phyloP scores from a whole-genome alignment of 1,284 basidiomycete genomes.

The Phaffia rhodozyma region DNA sequence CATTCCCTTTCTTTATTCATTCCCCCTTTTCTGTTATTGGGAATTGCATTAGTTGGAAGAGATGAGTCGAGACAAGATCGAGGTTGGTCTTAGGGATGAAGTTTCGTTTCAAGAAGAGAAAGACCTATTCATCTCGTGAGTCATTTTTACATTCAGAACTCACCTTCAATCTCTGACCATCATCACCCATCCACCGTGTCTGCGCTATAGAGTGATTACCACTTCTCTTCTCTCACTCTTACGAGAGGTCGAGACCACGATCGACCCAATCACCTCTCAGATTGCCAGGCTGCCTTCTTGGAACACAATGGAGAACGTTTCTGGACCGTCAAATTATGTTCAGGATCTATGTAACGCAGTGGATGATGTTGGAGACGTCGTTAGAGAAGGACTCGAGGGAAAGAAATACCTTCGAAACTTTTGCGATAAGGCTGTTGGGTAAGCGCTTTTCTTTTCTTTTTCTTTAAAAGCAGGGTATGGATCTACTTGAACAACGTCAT shows the following conservation, averaged over 20 bases:
- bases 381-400: conserved; percentile 68
- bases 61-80: conserved; percentile 71
- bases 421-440: conserved; percentile 84
- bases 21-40: no score
- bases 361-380: conserved; percentile 50
- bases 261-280: conserved; percentile 59
- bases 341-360: conserved; percentile 55
- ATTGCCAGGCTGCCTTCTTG: conserved; percentile 62
- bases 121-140: conserved; percentile 74
- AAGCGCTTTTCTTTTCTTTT: conserved; percentile 20
- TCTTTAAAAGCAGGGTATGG: background rate
- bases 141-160: background rate
- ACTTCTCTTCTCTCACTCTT: conserved; percentile 63
- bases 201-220: conserved; percentile 54
- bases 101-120: conserved; percentile 74
- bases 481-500: background rate
- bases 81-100: conserved; percentile 58
- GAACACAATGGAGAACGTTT: conserved; percentile 65
- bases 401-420: conserved; percentile 87
- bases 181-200: background rate
- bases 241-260: conserved; percentile 65
- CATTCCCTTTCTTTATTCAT: no score
- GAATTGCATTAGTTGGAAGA: conserved; percentile 60
- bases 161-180: background rate
- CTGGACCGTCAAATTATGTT: conserved; percentile 68